A percentile compares a stretch with the other conserved stretches of the same genome.
Conservation (phyloP, 805 yeast species). For the Starmerella stigmatis region DNA sequence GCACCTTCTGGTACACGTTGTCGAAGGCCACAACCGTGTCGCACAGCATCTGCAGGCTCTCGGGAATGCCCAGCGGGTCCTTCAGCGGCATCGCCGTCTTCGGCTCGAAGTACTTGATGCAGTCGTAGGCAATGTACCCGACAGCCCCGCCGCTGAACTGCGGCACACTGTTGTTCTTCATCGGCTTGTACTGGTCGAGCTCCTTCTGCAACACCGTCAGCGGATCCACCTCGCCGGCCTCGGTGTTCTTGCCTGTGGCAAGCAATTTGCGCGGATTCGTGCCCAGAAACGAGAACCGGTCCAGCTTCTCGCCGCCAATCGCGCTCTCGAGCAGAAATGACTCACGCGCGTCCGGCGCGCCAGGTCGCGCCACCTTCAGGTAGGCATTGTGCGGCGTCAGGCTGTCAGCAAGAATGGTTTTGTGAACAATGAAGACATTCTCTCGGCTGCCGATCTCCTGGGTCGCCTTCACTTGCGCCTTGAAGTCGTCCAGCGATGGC, state of each 20-base stretch:
- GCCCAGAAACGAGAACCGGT: conserved; percentile 87
- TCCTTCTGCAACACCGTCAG: conserved; percentile 63
- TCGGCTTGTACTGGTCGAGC: conserved; percentile 52
- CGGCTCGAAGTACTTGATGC: conserved; percentile 95
- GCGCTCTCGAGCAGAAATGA: conserved; percentile 86
- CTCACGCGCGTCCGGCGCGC: conserved; percentile 39
- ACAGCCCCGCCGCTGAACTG: conserved; percentile 91
- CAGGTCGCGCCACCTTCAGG: conserved; percentile 64
- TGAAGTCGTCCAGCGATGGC: conserved; percentile 42
- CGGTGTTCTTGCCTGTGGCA: conserved; percentile 63
- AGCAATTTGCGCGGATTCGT: conserved; percentile 71
- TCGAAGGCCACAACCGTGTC: conserved; percentile 88
- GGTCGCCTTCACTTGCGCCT: conserved; percentile 31
- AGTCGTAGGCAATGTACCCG: conserved; percentile 92
- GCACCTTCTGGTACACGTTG: conserved; percentile 86
- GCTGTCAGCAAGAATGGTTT: conserved; percentile 62
- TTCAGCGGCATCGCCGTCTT: conserved; percentile 61
- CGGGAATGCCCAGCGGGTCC: conserved; percentile 80
- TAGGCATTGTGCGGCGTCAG: conserved; percentile 87
- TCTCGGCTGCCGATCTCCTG: conserved; percentile 31
- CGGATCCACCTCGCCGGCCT: conserved; percentile 64
- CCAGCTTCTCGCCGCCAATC: conserved; percentile 75
- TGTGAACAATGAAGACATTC: conserved; percentile 73
- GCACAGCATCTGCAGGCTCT: conserved; percentile 81
- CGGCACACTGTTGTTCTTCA: conserved; percentile 67